phyloP scores from a whole-genome alignment of 2,329 filamentous ascomycete species.

The Aspergillus sp. region DNA sequence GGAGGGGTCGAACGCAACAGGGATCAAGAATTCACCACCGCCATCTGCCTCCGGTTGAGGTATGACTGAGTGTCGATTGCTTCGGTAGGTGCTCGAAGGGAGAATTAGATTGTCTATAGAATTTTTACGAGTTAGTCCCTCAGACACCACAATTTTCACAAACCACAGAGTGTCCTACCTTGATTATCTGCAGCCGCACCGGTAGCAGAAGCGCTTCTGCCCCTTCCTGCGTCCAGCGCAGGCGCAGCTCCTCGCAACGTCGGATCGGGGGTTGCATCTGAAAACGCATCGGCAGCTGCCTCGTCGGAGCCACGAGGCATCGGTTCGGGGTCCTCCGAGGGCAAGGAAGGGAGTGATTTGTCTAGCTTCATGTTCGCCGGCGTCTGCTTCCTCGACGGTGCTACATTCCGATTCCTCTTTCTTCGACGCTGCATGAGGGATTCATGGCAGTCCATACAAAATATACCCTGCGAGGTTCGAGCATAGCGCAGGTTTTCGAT shows the following conservation, averaged over 20 bases:
- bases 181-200: conserved; percentile 31
- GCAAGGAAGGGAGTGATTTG: conserved; percentile 89
- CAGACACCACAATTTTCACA: neutral
- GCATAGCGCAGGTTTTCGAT: conserved; percentile 98
- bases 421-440: conserved; percentile 88
- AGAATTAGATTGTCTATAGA: conserved; percentile 64
- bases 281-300: conserved; percentile 62
- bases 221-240: conserved; percentile 27
- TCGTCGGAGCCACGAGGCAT: conserved; percentile 61
- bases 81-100: conserved; percentile 75
- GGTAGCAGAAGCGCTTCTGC: conserved; percentile 26
- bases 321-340: conserved; percentile 67
- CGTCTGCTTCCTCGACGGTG: conserved; percentile 34
- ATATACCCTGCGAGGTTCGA: conserved; percentile 95
- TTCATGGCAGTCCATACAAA: conserved; percentile 99
- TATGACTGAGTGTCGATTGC: conserved; percentile 73
- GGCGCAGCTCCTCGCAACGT: conserved; percentile 23
- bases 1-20: conserved; percentile 72
- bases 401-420: conserved; percentile 74
- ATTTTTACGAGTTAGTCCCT: neutral
- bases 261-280: conserved; percentile 51
- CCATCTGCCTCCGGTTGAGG: conserved; percentile 58
- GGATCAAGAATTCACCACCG: conserved; percentile 71
- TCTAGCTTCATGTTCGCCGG: conserved; percentile 69
- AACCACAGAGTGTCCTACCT: conserved; percentile 28